phyloP scores from a whole-genome alignment of 2,329 filamentous ascomycete genomes.

The Aspergillus sp. region DNA sequence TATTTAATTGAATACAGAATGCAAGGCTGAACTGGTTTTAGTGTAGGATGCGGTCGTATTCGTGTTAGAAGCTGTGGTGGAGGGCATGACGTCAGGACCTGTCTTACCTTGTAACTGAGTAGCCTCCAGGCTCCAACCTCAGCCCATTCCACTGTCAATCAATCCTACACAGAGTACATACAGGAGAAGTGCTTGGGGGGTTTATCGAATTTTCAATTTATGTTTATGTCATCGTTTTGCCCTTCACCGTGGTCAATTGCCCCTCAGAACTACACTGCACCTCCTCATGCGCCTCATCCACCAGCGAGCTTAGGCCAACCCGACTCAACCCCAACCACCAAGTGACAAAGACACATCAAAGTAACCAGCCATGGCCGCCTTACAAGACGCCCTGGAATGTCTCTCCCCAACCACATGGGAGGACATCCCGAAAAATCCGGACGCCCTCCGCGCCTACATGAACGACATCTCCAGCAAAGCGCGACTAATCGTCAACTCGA shows the following conservation, averaged over 20 bases:
- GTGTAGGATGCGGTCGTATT: background rate
- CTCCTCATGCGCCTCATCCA: background rate
- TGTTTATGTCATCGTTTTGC: no score
- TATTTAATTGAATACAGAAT: constrained; percentile 16
- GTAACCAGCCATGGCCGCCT: constrained; percentile 47
- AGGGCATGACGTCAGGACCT: constrained; percentile 6
- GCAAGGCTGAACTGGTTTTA: background rate
- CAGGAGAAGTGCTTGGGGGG: no score
- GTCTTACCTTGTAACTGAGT: background rate
- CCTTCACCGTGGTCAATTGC: no score
- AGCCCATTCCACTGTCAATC: background rate
- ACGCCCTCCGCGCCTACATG: constrained; percentile 55
- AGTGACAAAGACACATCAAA: background rate
- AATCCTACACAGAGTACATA: no score
- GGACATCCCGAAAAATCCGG: constrained; percentile 41
- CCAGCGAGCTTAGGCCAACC: background rate
- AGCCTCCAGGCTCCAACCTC: background rate
- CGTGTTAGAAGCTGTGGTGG: background rate
- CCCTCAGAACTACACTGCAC: no score
- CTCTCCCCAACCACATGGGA: constrained; percentile 58
- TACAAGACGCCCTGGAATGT: constrained; percentile 59
- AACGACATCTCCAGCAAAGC: constrained; percentile 62
- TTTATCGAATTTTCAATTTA: no score
- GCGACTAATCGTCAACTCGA: constrained; percentile 71
- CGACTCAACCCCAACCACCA: background rate